phyloP scores from a whole-genome alignment of 352 stramenopile species.

The Phytophthora colocasiae region DNA sequence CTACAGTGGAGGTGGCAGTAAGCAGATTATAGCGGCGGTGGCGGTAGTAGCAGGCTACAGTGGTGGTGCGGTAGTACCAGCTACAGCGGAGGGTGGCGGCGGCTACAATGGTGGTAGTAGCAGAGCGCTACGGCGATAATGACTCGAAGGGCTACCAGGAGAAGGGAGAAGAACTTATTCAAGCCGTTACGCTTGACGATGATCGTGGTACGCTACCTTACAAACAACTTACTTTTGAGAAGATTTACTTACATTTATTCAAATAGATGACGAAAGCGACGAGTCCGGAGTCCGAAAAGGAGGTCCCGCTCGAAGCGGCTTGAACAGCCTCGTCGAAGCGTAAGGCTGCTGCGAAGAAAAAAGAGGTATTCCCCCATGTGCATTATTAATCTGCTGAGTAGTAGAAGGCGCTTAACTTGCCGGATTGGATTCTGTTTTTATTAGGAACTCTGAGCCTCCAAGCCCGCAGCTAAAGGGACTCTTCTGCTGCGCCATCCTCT shows the following conservation, averaged over 20 bases:
- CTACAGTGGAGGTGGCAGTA: constrained; percentile 48
- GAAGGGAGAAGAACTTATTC: constrained; percentile 76
- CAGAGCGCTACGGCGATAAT: constrained; percentile 51
- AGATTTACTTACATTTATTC: not conserved
- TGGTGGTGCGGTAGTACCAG: constrained; percentile 43
- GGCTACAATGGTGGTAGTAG: constrained; percentile 43
- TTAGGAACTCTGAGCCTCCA: constrained; percentile 48
- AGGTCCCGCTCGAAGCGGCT: constrained; percentile 61
- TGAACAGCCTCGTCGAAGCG: constrained; percentile 72
- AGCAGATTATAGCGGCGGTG: constrained; percentile 45
- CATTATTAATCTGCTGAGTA: not conserved
- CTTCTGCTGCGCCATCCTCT: constrained; percentile 71
- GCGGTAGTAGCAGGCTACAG: constrained; percentile 50
- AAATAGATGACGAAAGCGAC: constrained; percentile 59
- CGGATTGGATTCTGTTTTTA: not conserved
- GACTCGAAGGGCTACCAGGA: constrained; percentile 61
- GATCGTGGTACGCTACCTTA: constrained; percentile 30
- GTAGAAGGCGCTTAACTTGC: not conserved
- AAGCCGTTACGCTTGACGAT: constrained; percentile 76
- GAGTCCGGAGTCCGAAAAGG: constrained; percentile 81
- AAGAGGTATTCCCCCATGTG: constrained; percentile 50
- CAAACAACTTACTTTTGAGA: not conserved
- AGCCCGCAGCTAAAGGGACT: constrained; percentile 55
- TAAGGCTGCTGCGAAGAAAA: constrained; percentile 71
- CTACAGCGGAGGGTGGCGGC: constrained; percentile 48